Conservation (phyloP, 768 basidiomycete species). For the Collybiopsis luxurians region DNA sequence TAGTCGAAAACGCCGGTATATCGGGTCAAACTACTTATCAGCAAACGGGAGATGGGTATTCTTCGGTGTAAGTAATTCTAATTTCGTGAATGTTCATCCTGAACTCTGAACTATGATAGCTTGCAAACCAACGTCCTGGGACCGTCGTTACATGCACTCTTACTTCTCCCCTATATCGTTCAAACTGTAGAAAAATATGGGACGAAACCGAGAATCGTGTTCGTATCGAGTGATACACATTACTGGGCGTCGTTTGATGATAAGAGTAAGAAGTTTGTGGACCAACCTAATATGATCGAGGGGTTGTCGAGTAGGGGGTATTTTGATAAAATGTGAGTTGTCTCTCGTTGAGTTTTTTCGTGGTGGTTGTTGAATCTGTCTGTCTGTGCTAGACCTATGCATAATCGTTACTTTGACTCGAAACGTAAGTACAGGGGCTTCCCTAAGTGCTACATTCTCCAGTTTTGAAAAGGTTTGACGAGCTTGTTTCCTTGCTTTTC, state of each 20-base stretch:
- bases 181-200: conserved; percentile 30
- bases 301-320: conserved; percentile 28
- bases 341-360: too few relatives aligned
- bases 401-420: conserved; percentile 26
- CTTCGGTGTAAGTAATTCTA: too few relatives aligned
- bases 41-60: conserved; percentile 1
- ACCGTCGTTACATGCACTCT: conserved; percentile 35
- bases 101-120: too few relatives aligned
- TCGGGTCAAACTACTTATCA: not conserved
- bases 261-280: conserved; percentile 20
- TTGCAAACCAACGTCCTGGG: conserved; percentile 48
- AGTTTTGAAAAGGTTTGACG: not conserved
- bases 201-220: conserved; percentile 33
- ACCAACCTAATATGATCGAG: conserved; percentile 23
- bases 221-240: conserved; percentile 43
- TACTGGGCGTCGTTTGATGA: conserved; percentile 20
- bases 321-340: too few relatives aligned
- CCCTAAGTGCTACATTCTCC: too few relatives aligned
- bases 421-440: conserved; percentile 28
- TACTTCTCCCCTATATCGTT: conserved; percentile 40
- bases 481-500: not conserved
- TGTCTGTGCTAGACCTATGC: conserved; percentile 13
- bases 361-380: too few relatives aligned
- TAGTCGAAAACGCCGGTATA: conserved; percentile 31
- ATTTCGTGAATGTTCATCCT: too few relatives aligned